phyloP scores from a whole-genome alignment of 1,139 yeast genomes.

The Kodamaea suecica region DNA sequence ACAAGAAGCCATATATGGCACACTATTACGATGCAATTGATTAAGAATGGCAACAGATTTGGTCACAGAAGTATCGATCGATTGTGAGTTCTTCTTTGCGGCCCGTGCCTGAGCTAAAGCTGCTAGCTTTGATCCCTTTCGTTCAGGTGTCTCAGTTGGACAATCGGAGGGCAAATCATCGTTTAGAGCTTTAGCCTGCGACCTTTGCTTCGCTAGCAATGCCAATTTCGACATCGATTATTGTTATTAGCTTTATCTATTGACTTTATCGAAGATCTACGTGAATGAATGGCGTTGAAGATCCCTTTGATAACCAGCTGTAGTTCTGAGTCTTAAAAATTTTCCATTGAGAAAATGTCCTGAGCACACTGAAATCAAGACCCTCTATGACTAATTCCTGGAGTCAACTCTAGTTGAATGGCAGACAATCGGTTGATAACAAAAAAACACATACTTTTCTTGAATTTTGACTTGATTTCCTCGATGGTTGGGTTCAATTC shows the following conservation, averaged over 20 bases:
- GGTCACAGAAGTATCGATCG: neutral
- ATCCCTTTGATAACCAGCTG: too few species aligned
- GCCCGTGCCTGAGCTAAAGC: constrained; percentile 47
- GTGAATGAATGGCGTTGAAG: too few species aligned
- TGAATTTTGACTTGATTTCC: constrained; percentile 47
- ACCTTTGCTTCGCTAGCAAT: constrained; percentile 14
- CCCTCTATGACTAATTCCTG: too few species aligned
- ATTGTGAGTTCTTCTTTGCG: constrained; percentile 6
- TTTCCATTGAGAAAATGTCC: neutral
- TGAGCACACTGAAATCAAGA: neutral
- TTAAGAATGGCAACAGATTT: constrained; percentile 13
- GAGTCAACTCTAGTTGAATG: too few species aligned
- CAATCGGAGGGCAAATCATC: neutral
- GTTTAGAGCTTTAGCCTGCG: constrained; percentile 5
- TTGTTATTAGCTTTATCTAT: neutral
- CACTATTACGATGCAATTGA: constrained; percentile 6
- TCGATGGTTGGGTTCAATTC: constrained; percentile 52
- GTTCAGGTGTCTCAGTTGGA: neutral
- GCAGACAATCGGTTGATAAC: neutral
- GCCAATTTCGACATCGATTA: constrained; percentile 14
- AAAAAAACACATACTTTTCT: constrained; percentile 40
- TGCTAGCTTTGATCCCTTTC: constrained; percentile 37
- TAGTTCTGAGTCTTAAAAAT: too few species aligned
- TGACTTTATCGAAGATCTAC: too few species aligned
- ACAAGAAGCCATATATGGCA: too few species aligned